Evolutionary conservation across 495 filamentous ascomycete genomes (phyloP), one percentile per base, ranked within the genome.

Genomic region (Neurospora cerealis): DNA sequence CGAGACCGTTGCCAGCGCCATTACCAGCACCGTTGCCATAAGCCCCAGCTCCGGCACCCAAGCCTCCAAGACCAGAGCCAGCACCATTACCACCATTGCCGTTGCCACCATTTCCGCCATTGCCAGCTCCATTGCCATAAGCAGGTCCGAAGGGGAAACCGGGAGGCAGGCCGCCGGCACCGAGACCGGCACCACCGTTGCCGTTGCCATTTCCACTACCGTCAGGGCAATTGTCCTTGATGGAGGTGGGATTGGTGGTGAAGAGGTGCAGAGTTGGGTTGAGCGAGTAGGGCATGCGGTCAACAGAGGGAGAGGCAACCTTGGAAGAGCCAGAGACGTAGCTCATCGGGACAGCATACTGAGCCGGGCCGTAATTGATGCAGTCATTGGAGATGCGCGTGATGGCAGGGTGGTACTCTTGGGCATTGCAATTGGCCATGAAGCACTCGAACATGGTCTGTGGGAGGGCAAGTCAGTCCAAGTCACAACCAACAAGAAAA

Each of bases 361-460:
- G 84, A 73, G 84, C 79, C 41, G 77, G 79, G 32, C 81, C 82
- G 66, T 83, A 83, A 28, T 83, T 83, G 83, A 81, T 82, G 74
- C 85, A 86, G n/a, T 70, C 40, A 4, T 66, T 70, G 32, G 73
- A 69, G 48, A 78, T 70, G 2, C 74, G 11, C 36, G 76, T 75
- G 71, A 77, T 62, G 39, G 75, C 74, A 24, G 72, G 71, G 9
- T 71, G 71, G 39, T 79, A 78, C 34, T 69, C 73, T 24, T 75
- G 75, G 41, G 78, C 76, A 54, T 79, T 73, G 71, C 78, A 79
- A 28, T 73, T 75, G 62, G 74, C 72, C 46, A 77, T 76, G 72
- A 79, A 66, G 36, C 78, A 79, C 60, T 75, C 72, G 34, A 79
- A 69, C 34, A 79, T 70, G 48, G 73, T 69, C 78, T 79, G 72